These are phyloP conservation scores for Bjerkandera adusta DNA, from an alignment of 1,284 basidiomycete genomes.

Conservation along the genomic window DNA sequence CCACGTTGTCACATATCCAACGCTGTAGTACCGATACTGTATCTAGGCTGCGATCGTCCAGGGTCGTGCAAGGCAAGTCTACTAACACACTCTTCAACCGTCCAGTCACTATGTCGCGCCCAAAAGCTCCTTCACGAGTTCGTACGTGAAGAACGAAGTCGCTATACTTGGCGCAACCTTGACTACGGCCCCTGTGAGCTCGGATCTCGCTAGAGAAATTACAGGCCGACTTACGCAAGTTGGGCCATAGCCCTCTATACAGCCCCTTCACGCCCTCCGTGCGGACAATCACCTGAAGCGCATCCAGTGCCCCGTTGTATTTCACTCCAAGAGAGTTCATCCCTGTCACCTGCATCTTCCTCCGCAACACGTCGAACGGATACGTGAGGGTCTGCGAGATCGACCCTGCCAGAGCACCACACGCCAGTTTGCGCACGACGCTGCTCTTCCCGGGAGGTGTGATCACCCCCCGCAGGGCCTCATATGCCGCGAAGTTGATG, in stretches of 20 bases:
- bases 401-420: slow-evolving; percentile 77
- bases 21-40: no score
- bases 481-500: slow-evolving; percentile 82
- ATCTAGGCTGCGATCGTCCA: no score
- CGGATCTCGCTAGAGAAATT: not conserved
- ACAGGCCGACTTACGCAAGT: slow-evolving; percentile 66
- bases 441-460: slow-evolving; percentile 76
- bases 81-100: not conserved
- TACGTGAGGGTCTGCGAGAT: slow-evolving; percentile 95
- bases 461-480: slow-evolving; percentile 65
- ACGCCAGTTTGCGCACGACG: slow-evolving; percentile 61
- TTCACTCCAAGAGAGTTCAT: slow-evolving; percentile 68
- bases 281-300: slow-evolving; percentile 65
- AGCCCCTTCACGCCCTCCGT: slow-evolving; percentile 75
- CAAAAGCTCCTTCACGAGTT: slow-evolving; percentile 54
- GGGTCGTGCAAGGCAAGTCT: not conserved
- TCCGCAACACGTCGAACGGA: slow-evolving; percentile 90
- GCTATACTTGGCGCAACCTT: slow-evolving; percentile 93
- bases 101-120: slow-evolving; percentile 29
- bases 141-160: slow-evolving; percentile 81
- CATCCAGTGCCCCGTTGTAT: slow-evolving; percentile 81
- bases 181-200: slow-evolving; percentile 41
- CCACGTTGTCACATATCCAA: no score
- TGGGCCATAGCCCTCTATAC: slow-evolving; percentile 90
- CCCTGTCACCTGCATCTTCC: slow-evolving; percentile 95